Evolutionary conservation across 129 eudicot species (phyloP), one percentile per base, ranked within the genome.

Genomic region (Solidago caesia): DNA sequence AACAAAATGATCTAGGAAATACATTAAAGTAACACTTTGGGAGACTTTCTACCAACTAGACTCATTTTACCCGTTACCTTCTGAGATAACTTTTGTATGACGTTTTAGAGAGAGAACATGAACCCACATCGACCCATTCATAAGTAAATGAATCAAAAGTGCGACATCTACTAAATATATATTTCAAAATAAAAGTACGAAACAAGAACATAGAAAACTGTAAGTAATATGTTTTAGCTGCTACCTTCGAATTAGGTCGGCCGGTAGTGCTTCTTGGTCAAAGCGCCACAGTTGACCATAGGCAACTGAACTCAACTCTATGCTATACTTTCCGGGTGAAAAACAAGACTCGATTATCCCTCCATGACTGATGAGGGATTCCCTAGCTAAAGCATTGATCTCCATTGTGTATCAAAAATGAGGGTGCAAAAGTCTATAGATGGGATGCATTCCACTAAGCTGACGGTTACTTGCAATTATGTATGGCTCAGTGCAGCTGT

Each of bases 381-480:
- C 68, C 33, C 97, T 80, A 49, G 91, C 21, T 21, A 21, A 21
- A 21, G 21, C 21, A 21, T 21, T 21, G 21, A 21, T 21, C 21
- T 21, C 21, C 94, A 90, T 90, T 0, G 93, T 90, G 87, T 83
- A 90, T 11, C 93, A 86, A 2, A 85, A 76, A 77, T 91, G 90
- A 53, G 97, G 97, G 44, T 72, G 82, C 13, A 91, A 43, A 12
- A 90, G 79, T 67, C 84, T 80, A 62, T 77, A 73, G 13, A 90
- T 85, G 0, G 96, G 96, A 65, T 90, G 96, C 87, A 87, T 79
- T 44, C 80, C 81, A 69, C 94, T 88, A 14, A 91, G 88, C 27
- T 91, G 97, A 9, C 97, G 81, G 26, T 86, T 84, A 4, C 84
- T 58, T 5, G 91, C 97, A 14, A 90, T 90, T 67, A 87, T 83